Evolutionary conservation across 306 rosid species (phyloP), one percentile per base, ranked within the genome.

Genomic region (Gynostemma pentaphyllum): DNA sequence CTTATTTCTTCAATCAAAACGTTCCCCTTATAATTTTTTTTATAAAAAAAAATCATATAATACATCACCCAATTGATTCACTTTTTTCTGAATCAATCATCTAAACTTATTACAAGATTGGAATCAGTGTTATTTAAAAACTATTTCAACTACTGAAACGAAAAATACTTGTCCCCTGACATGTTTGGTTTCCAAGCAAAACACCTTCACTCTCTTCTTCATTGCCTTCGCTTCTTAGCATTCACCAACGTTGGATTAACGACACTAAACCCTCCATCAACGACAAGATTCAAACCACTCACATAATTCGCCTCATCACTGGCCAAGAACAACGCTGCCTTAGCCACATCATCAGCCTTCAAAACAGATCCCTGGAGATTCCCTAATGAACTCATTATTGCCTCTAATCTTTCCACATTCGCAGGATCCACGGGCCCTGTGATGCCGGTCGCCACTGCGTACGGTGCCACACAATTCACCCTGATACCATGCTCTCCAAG

Each of bases 381-480:
- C 19, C 68, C 68, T n/a, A 39, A 5, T 11, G 1, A 13, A 3
- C 50, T 34, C 30, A 54, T 21, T 24, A 21, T 21, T n/a, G 1
- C 13, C 62, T 72, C 76, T 0, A 55, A 0, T 4, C 3, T 5
- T 10, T 1, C 40, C 0, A 2, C 22, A 1, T 54, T n/a, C 12
- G 5, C 22, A 19, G 19, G 30, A 18, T 26, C n/a, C 1, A 1
- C 6, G 1, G 14, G 40, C 1, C 57, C 23, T 9, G 66, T 3
- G 0, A 72, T 64, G 1, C 34, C 70, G 0, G 72, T 66, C 15
- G 49, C 46, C 15, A 69, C 75, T 0, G 34, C 22, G 48, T 37
- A 75, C 0, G 80, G 80, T 0, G 80, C 54, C 8, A 75, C 75
- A 0, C 75, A 75, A 34, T 75, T 75, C 7, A 75, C 76, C 52